Conservation (phyloP, 2,329 filamentous ascomycete species). For the Cladosporium sp. region DNA sequence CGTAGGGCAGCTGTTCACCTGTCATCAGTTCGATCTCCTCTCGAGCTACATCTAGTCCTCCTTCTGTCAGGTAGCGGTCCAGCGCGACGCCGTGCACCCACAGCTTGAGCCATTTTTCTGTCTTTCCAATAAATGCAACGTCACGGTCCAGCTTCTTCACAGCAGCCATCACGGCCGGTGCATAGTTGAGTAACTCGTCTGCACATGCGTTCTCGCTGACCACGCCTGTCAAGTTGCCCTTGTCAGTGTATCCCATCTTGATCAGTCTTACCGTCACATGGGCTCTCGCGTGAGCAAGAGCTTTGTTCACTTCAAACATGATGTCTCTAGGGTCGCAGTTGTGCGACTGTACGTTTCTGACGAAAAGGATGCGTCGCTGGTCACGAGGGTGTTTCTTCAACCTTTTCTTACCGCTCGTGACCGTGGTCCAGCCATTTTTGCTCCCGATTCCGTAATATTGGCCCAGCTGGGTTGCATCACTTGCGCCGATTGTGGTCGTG, state of each 20-base stretch:
- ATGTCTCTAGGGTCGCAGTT: not conserved
- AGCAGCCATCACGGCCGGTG: not conserved
- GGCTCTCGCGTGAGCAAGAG: not conserved
- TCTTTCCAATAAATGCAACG: not conserved
- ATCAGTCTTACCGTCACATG: not conserved
- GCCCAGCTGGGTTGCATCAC: not conserved
- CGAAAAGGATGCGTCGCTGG: not conserved
- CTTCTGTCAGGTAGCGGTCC: not conserved
- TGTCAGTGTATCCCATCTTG: not conserved
- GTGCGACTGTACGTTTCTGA: not conserved
- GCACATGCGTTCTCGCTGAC: not conserved
- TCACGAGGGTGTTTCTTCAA: not conserved
- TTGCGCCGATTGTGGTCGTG: not conserved
- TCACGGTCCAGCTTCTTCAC: not conserved
- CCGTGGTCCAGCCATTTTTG: not conserved
- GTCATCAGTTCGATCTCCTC: not conserved
- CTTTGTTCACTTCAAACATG: not conserved
- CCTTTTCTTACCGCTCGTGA: not conserved
- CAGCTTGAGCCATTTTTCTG: not conserved
- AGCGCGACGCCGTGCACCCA: not conserved
- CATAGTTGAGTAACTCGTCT: not conserved
- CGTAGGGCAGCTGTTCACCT: not conserved
- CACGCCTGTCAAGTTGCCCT: not conserved
- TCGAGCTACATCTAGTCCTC: not conserved
- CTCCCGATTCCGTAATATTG: too few relatives aligned